Conservation (phyloP, 257 asterid species). For the Haberlea rhodopensis region DNA sequence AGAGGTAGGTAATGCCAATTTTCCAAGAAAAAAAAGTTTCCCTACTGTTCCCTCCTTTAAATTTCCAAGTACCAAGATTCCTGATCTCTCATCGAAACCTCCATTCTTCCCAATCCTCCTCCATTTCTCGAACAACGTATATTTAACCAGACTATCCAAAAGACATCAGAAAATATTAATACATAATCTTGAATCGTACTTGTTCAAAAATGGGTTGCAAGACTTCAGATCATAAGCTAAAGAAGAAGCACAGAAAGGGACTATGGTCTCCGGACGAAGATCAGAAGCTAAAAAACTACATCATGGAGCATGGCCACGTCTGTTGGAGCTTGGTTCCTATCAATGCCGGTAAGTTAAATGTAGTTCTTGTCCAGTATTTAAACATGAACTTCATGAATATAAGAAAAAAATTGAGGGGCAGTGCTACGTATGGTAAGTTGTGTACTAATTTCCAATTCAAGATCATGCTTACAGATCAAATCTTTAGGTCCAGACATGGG, state of each 20-base stretch:
- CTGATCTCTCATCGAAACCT: constrained; percentile 30
- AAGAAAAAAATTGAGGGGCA: background rate
- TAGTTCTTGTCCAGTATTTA: background rate
- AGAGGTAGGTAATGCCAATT: constrained; percentile 8
- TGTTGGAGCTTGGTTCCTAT: constrained; percentile 83
- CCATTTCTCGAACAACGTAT: background rate
- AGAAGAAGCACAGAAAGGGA: constrained; percentile 70
- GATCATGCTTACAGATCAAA: background rate
- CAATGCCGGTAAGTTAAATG: constrained; percentile 63
- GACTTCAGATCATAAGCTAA: constrained; percentile 33
- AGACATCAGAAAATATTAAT: background rate
- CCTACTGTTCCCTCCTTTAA: constrained; percentile 38
- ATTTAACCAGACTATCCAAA: background rate
- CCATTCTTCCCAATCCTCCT: constrained; percentile 12
- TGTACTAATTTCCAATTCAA: background rate
- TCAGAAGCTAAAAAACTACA: constrained; percentile 60
- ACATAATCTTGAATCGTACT: background rate
- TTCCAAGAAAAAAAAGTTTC: background rate
- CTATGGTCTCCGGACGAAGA: constrained; percentile 94
- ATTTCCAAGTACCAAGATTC: constrained; percentile 21
- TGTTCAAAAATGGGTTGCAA: constrained; percentile 43
- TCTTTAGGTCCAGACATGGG: background rate
- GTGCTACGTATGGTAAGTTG: background rate
- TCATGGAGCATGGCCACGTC: constrained; percentile 56
- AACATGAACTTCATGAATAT: background rate